These are phyloP conservation scores for Cladorrhinum samala DNA, from an alignment of 495 filamentous ascomycete species.

Conservation along the genomic window DNA sequence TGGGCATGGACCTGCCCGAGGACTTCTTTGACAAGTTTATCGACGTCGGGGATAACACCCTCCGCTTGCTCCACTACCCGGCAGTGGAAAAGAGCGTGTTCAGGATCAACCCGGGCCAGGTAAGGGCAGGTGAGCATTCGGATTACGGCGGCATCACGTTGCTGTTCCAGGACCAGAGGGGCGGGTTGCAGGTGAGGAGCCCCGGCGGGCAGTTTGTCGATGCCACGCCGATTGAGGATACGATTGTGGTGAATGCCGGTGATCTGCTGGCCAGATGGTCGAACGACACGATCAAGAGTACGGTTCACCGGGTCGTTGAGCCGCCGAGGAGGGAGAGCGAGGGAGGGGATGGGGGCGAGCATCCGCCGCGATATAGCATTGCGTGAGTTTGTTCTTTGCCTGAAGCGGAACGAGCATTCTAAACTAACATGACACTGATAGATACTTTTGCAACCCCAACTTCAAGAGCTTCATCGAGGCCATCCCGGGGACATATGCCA, in stretches of 20 bases:
- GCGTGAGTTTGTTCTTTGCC: constrained; percentile 43
- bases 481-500: constrained; percentile 76
- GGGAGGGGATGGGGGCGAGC: constrained; percentile 33
- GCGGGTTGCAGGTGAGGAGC: constrained; percentile 78
- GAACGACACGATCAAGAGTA: constrained; percentile 84
- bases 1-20: constrained; percentile 70
- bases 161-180: constrained; percentile 79
- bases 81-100: constrained; percentile 63
- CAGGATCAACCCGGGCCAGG: constrained; percentile 60
- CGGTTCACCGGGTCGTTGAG: constrained; percentile 84
- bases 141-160: constrained; percentile 88
- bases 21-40: constrained; percentile 74
- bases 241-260: constrained; percentile 87
- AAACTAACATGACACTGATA: constrained; percentile 17
- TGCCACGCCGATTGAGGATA: constrained; percentile 73
- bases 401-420: neutral
- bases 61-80: constrained; percentile 88
- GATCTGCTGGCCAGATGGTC: constrained; percentile 86
- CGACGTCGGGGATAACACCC: constrained; percentile 70
- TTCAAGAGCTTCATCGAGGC: constrained; percentile 72
- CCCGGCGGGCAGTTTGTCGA: constrained; percentile 75
- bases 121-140: constrained; percentile 78
- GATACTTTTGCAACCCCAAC: constrained; percentile 91
- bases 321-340: constrained; percentile 47
- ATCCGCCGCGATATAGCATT: constrained; percentile 63